These are phyloP conservation scores for Nephelium lappaceum DNA, from an alignment of 345 rosid species.

Conservation along the genomic window DNA sequence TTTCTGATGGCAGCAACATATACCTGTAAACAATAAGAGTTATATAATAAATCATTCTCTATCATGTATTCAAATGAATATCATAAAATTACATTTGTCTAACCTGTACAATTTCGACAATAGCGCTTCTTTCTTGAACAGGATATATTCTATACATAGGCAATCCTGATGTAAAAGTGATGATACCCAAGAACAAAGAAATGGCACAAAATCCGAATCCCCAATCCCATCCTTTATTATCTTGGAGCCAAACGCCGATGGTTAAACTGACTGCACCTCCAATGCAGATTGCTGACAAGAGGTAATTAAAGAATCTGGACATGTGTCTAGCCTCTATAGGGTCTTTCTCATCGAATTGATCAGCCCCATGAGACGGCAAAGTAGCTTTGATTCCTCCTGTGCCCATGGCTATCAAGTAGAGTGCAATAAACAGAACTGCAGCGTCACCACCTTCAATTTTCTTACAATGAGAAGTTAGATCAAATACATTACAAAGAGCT, in stretches of 20 bases:
- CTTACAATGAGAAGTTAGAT: conserved; percentile 39
- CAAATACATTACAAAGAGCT: conserved; percentile 43
- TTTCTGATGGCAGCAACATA: conserved; percentile 53
- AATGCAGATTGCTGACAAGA: conserved; percentile 38
- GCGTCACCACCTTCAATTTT: conserved; percentile 38
- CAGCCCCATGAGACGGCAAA: conserved; percentile 60
- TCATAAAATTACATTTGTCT: not conserved
- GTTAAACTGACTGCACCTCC: conserved; percentile 54
- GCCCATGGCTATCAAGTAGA: conserved; percentile 58
- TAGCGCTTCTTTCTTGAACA: conserved; percentile 40
- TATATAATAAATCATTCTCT: not conserved
- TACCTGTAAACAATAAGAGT: conserved; percentile 34
- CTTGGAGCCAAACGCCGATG: conserved; percentile 56
- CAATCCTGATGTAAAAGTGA: conserved; percentile 39
- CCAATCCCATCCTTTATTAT: conserved; percentile 62
- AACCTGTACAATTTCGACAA: conserved; percentile 54
- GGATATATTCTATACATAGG: conserved; percentile 48
- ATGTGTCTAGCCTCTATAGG: conserved; percentile 43
- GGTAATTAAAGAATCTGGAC: conserved; percentile 61
- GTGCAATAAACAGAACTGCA: conserved; percentile 40
- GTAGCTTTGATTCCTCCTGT: conserved; percentile 54
- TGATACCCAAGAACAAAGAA: conserved; percentile 38
- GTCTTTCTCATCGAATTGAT: conserved; percentile 60
- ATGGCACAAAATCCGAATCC: conserved; percentile 41
- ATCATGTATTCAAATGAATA: not conserved